phyloP scores from a whole-genome alignment of 108 stramenopile genomes.

The Craspedostauros australis region DNA sequence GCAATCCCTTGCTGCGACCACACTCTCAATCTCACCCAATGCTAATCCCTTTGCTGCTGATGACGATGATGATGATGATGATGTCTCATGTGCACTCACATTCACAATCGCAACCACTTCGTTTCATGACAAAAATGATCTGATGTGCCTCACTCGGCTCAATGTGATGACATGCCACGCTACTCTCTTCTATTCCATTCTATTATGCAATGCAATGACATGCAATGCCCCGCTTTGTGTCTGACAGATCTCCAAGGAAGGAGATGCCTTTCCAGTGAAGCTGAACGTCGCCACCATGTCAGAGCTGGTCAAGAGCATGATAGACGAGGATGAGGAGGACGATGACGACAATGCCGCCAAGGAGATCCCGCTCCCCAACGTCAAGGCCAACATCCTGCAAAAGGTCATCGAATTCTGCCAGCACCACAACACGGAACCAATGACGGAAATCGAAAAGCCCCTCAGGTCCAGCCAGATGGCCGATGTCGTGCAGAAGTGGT shows the following conservation, averaged over 20 bases:
- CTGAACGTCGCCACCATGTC: slow-evolving; percentile 94
- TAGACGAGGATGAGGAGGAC: slow-evolving; percentile 77
- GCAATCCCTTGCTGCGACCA: no score
- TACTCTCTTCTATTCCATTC: neutral
- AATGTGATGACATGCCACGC: neutral
- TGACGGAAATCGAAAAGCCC: slow-evolving; percentile 99
- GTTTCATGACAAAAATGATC: neutral
- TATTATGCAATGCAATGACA: neutral
- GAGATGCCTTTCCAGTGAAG: slow-evolving; percentile 89
- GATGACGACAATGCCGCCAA: slow-evolving; percentile 83
- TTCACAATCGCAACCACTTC: no score
- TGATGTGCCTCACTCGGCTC: neutral
- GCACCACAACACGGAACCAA: slow-evolving; percentile 89
- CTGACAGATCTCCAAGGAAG: slow-evolving; percentile 89
- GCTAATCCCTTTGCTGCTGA: no score
- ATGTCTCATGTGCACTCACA: no score
- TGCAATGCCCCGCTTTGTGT: neutral
- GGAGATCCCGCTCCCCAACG: slow-evolving; percentile 99
- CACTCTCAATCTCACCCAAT: no score
- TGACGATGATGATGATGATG: no score
- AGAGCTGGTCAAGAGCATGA: slow-evolving; percentile 98
- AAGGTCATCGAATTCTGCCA: slow-evolving; percentile 99
- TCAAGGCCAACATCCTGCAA: slow-evolving; percentile 88
- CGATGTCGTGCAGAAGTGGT: slow-evolving; percentile 99
- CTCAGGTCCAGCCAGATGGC: slow-evolving; percentile 94